Conservation (phyloP, 305 asterid species). For the Fraxinus greggii region DNA sequence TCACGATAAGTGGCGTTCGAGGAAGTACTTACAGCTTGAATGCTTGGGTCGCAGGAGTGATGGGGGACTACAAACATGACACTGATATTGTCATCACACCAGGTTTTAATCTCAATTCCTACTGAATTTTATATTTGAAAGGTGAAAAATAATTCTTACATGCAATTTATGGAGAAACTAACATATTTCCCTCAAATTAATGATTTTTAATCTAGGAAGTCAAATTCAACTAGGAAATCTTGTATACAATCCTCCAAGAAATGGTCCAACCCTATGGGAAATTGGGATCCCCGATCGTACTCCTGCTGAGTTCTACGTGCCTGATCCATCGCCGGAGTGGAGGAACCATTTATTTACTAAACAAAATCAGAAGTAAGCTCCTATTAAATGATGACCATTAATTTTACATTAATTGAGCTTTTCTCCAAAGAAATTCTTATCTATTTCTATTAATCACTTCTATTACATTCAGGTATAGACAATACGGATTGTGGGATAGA, state of each 20-base stretch:
- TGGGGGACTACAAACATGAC: slow-evolving; percentile 60
- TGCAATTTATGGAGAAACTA: background rate
- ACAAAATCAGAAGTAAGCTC: background rate
- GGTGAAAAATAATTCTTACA: background rate
- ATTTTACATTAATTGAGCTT: background rate
- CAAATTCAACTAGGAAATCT: slow-evolving; percentile 5
- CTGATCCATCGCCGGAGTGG: slow-evolving; percentile 27
- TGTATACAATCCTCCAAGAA: slow-evolving; percentile 30
- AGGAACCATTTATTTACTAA: slow-evolving; percentile 1
- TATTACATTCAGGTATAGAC: slow-evolving; percentile 38
- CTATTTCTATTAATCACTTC: background rate
- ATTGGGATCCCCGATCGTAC: slow-evolving; percentile 39
- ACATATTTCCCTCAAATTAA: background rate
- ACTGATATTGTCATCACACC: slow-evolving; percentile 32
- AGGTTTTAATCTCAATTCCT: slow-evolving; percentile 28
- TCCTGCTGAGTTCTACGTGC: slow-evolving; percentile 34
- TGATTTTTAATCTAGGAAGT: slow-evolving; percentile 1
- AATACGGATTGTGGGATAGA: slow-evolving; percentile 68
- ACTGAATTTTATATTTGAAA: background rate
- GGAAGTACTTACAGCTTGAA: slow-evolving; percentile 51
- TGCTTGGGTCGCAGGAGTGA: slow-evolving; percentile 67
- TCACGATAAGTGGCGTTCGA: slow-evolving; percentile 39
- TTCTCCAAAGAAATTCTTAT: background rate
- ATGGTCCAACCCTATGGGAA: slow-evolving; percentile 48
- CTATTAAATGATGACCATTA: background rate